These are phyloP conservation scores for Ochetophila trinervis DNA, from an alignment of 306 rosid species.

Conservation along the genomic window DNA sequence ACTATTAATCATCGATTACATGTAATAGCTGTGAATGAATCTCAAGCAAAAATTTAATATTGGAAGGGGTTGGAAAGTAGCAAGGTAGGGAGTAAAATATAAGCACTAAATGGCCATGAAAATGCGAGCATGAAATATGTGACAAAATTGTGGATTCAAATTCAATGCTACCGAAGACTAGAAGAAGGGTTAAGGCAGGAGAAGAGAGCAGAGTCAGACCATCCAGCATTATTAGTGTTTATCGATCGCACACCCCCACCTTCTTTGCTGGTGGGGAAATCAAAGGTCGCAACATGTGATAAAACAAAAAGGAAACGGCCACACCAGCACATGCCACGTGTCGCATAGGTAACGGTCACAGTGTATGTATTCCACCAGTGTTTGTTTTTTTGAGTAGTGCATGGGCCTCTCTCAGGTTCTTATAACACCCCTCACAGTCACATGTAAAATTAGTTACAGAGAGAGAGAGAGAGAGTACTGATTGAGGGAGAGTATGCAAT, in stretches of 20 bases:
- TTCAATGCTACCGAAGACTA: too few species aligned
- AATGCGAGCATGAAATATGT: slow-evolving; percentile 7
- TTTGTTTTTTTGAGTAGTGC: slow-evolving; percentile 24
- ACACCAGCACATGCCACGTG: slow-evolving; percentile 42
- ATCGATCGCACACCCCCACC: too few species aligned
- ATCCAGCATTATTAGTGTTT: too few species aligned
- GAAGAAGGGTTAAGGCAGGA: too few species aligned
- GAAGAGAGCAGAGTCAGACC: too few species aligned
- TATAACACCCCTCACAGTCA: slow-evolving; percentile 21
- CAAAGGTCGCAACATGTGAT: slow-evolving; percentile 38
- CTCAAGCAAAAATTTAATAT: too few species aligned
- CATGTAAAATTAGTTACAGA: neutral
- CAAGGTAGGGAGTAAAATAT: neutral
- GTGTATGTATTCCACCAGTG: neutral
- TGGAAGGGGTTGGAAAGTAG: too few species aligned
- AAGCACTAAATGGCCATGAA: neutral
- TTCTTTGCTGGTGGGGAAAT: slow-evolving; percentile 12
- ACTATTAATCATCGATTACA: too few species aligned
- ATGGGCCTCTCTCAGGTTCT: slow-evolving; percentile 17
- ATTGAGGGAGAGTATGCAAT: neutral
- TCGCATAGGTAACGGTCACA: slow-evolving; percentile 21
- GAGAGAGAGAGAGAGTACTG: slow-evolving; percentile 14
- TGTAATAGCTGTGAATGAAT: too few species aligned
- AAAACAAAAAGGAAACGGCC: slow-evolving; percentile 53
- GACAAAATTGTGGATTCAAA: slow-evolving; percentile 21